Evolutionary conservation across 2,329 filamentous ascomycete species (phyloP).

Genomic region (Botryotinia convoluta): DNA sequence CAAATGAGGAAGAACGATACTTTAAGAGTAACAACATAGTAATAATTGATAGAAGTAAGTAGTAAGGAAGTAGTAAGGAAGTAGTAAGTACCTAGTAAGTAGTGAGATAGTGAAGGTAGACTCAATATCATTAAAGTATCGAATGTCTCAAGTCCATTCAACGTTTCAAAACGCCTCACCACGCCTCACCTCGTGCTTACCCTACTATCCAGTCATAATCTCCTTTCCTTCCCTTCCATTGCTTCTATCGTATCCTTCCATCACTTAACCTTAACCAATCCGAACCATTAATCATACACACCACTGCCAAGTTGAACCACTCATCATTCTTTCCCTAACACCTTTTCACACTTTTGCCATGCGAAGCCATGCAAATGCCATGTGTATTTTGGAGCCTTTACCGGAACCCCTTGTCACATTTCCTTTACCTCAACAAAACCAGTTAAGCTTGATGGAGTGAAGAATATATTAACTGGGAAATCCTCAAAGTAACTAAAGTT

Average conservation of each 20-base stretch:
- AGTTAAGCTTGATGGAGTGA: background rate
- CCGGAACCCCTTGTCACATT: background rate
- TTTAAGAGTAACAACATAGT: background rate
- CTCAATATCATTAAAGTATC: too few relatives aligned
- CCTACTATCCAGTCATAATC: background rate
- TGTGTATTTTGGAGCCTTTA: background rate
- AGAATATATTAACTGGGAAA: background rate
- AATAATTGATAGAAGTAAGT: background rate
- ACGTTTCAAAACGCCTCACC: background rate
- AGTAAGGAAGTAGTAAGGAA: too few relatives aligned
- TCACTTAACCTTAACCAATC: background rate
- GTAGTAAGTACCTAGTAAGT: too few relatives aligned
- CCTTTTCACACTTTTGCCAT: background rate
- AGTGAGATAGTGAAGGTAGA: too few relatives aligned
- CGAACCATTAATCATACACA: background rate
- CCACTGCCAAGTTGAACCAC: background rate
- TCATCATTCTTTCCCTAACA: background rate
- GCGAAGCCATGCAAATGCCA: background rate
- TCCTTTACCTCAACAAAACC: background rate
- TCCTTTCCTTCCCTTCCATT: background rate
- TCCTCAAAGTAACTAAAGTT: background rate
- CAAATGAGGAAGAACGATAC: too few relatives aligned
- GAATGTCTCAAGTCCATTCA: background rate
- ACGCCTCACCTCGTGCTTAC: background rate
- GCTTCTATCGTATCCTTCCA: background rate